Conservation (phyloP, 148 eudicot species). For the Polygonum maritimum region DNA sequence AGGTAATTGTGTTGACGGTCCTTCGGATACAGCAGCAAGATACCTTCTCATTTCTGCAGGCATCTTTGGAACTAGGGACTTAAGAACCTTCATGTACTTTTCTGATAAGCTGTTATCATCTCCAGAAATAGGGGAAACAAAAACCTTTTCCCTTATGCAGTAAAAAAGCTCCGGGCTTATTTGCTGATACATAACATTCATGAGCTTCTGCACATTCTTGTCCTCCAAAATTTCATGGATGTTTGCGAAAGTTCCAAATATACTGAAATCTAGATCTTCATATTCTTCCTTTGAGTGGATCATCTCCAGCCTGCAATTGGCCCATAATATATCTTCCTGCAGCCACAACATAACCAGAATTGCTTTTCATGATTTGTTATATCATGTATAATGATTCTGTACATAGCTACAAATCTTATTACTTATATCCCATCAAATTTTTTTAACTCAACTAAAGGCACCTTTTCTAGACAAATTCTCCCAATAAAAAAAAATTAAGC, state of each 20-base stretch:
- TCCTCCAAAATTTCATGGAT: conserved; percentile 20
- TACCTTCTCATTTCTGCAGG: conserved; percentile 25
- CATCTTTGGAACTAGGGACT: conserved; percentile 20
- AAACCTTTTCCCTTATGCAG: conserved; percentile 48
- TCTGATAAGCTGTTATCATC: conserved; percentile 32
- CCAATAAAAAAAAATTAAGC: no score
- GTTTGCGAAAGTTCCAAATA: conserved; percentile 15
- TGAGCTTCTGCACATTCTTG: conserved; percentile 29
- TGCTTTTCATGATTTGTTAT: background rate
- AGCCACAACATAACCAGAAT: conserved; percentile 9
- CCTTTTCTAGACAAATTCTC: background rate
- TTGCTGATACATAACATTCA: conserved; percentile 32
- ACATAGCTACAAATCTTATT: background rate
- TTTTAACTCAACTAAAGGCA: background rate
- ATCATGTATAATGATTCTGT: background rate
- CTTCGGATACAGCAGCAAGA: background rate
- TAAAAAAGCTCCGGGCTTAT: conserved; percentile 38
- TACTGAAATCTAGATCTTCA: conserved; percentile 31
- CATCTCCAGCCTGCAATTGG: conserved; percentile 53
- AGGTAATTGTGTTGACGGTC: background rate
- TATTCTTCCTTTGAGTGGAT: conserved; percentile 33
- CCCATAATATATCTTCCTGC: conserved; percentile 58
- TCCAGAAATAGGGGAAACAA: conserved; percentile 29
- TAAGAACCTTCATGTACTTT: conserved; percentile 40
- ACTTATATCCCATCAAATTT: background rate